phyloP scores from a whole-genome alignment of 345 rosid species.

The Clarkia xantiana region DNA sequence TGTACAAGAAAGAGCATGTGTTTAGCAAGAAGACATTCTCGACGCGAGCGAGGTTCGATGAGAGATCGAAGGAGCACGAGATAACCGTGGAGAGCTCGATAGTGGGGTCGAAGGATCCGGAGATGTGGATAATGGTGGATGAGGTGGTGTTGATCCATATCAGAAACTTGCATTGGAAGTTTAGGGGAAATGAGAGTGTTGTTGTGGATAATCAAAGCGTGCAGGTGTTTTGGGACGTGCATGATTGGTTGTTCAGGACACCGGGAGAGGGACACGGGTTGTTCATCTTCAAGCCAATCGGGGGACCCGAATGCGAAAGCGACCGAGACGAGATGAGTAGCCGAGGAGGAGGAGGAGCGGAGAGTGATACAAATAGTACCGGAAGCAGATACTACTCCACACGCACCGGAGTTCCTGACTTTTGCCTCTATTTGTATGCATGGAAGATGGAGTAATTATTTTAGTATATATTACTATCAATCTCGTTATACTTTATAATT shows the following conservation, averaged over 20 bases:
- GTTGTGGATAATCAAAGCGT: constrained; percentile 31
- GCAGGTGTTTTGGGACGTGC: no score
- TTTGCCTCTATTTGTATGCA: constrained; percentile 75
- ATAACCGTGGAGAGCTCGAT: constrained; percentile 70
- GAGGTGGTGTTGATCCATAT: constrained; percentile 62
- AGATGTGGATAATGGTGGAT: constrained; percentile 92
- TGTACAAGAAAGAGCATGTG: constrained; percentile 67
- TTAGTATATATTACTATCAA: no score
- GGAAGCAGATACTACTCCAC: constrained; percentile 16
- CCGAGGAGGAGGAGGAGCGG: constrained; percentile 17
- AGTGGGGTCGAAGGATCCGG: constrained; percentile 48
- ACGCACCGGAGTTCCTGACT: constrained; percentile 30
- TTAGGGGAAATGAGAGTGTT: constrained; percentile 83
- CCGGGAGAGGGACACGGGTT: no score
- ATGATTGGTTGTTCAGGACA: no score
- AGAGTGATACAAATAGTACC: background rate
- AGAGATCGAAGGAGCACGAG: constrained; percentile 55
- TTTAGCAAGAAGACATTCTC: constrained; percentile 68
- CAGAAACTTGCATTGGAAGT: constrained; percentile 84
- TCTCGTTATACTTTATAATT: no score
- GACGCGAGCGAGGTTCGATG: constrained; percentile 60
- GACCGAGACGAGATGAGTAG: no score
- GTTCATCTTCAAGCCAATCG: constrained; percentile 65
- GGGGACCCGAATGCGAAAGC: no score
- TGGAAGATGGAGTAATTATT: constrained; percentile 75